Evolutionary conservation across 768 basidiomycete genomes (phyloP).

Genomic region (Tylopilus plumbeoviolaceoides): DNA sequence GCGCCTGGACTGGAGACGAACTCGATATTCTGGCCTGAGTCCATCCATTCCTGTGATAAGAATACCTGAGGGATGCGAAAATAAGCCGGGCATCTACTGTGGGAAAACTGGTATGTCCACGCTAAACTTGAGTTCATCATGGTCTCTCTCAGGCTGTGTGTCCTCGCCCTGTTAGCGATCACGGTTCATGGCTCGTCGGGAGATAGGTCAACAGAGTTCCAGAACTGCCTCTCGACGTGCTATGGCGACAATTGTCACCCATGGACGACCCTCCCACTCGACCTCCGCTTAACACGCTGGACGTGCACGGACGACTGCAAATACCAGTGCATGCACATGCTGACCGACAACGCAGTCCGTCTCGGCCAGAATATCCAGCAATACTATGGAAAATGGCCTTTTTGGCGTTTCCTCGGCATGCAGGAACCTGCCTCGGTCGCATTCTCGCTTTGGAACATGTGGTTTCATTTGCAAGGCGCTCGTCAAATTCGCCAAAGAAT

Average conservation of each 20-base stretch:
- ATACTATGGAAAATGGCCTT: slow-evolving; percentile 97
- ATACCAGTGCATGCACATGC: slow-evolving; percentile 82
- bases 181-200: too few species aligned
- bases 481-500: slow-evolving; percentile 44
- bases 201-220: slow-evolving; percentile 36
- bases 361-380: slow-evolving; percentile 54
- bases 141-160: too few species aligned
- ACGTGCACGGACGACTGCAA: slow-evolving; percentile 84
- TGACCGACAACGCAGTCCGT: slow-evolving; percentile 55
- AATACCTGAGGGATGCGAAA: too few species aligned
- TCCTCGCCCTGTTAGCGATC: too few species aligned
- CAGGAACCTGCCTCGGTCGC: too few species aligned
- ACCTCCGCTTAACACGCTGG: slow-evolving; percentile 73
- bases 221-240: slow-evolving; percentile 36
- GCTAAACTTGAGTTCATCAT: too few species aligned
- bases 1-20: too few species aligned
- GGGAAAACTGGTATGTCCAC: too few species aligned
- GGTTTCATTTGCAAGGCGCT: slow-evolving; percentile 64
- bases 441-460: slow-evolving; percentile 86
- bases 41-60: too few species aligned
- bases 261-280: slow-evolving; percentile 41
- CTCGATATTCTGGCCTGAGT: too few species aligned
- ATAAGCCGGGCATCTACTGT: too few species aligned
- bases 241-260: slow-evolving; percentile 29
- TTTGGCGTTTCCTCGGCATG: slow-evolving; percentile 79